A percentile compares a stretch with the other conserved stretches of the same genome.
These are phyloP conservation scores for Salisapilia sapeloensis DNA, from an alignment of 352 stramenopile species.

Conservation along the genomic window DNA sequence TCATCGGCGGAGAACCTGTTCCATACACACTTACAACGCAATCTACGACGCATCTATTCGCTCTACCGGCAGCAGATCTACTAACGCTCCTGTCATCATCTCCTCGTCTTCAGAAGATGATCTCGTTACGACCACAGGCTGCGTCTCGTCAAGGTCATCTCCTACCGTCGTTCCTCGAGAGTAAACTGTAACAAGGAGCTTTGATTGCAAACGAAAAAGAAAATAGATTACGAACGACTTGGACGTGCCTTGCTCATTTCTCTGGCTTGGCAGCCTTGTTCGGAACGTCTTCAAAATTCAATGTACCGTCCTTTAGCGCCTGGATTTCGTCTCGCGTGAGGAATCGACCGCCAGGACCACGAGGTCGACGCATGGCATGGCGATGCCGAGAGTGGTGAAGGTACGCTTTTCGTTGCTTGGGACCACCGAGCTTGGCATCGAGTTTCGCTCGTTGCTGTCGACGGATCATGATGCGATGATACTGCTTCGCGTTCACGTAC, in stretches of 20 bases:
- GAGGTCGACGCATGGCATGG: slow-evolving; percentile 73
- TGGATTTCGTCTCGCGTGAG: slow-evolving; percentile 70
- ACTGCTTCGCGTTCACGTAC: slow-evolving; percentile 85
- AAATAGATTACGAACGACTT: no score
- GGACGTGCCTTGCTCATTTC: neutral
- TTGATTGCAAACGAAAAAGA: no score
- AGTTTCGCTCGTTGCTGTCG: slow-evolving; percentile 76
- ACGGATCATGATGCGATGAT: slow-evolving; percentile 81
- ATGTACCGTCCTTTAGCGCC: slow-evolving; percentile 39
- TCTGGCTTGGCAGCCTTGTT: no score
- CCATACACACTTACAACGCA: slow-evolving; percentile 42
- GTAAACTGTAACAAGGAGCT: no score
- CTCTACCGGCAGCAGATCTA: slow-evolving; percentile 45
- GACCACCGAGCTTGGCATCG: slow-evolving; percentile 65
- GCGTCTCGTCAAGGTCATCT: no score
- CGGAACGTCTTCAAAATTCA: slow-evolving; percentile 41
- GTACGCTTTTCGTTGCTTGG: slow-evolving; percentile 70
- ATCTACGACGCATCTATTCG: slow-evolving; percentile 35
- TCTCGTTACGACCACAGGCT: neutral
- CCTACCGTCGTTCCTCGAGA: no score
- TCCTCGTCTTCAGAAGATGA: neutral
- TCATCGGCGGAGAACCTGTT: slow-evolving; percentile 52
- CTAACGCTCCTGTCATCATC: no score
- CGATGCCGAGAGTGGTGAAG: slow-evolving; percentile 77
- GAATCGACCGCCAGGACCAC: slow-evolving; percentile 69